phyloP scores from a whole-genome alignment of 2,329 filamentous ascomycete species.

The Colletotrichum kahawae region DNA sequence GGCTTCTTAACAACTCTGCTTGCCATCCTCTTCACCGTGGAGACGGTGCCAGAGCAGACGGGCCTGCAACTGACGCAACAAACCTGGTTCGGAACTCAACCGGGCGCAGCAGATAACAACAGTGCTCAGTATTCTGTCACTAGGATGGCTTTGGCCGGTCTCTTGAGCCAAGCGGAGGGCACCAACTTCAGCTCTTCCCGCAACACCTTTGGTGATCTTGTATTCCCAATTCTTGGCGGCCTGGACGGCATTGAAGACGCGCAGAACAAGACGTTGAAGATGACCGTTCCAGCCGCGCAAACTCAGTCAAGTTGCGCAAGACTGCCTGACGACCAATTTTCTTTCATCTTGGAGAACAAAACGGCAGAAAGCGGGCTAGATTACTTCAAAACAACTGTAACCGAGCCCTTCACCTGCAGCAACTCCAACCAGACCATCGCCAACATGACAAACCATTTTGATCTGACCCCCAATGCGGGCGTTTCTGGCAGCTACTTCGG shows the following conservation, averaged over 20 bases:
- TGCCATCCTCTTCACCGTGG: neutral
- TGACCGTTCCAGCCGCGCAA: neutral
- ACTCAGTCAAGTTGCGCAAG: neutral
- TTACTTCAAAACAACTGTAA: neutral
- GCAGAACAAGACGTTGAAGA: neutral
- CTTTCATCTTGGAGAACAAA: neutral
- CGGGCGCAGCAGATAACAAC: neutral
- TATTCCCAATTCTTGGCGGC: neutral
- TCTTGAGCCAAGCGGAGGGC: neutral
- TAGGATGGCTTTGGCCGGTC: neutral
- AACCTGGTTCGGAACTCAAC: neutral
- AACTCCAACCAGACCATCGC: neutral
- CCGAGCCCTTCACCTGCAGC: neutral
- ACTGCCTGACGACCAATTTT: neutral
- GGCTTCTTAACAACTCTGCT: neutral
- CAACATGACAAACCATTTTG: neutral
- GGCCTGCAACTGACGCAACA: neutral
- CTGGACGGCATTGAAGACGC: neutral
- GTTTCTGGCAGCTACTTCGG: neutral
- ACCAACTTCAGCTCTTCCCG: neutral
- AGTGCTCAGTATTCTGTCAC: neutral
- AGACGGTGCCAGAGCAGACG: neutral
- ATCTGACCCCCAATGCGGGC: neutral
- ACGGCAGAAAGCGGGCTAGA: neutral
- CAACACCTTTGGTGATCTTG: neutral